Conservation (phyloP, 495 filamentous ascomycete species). For the Podospora australis region DNA sequence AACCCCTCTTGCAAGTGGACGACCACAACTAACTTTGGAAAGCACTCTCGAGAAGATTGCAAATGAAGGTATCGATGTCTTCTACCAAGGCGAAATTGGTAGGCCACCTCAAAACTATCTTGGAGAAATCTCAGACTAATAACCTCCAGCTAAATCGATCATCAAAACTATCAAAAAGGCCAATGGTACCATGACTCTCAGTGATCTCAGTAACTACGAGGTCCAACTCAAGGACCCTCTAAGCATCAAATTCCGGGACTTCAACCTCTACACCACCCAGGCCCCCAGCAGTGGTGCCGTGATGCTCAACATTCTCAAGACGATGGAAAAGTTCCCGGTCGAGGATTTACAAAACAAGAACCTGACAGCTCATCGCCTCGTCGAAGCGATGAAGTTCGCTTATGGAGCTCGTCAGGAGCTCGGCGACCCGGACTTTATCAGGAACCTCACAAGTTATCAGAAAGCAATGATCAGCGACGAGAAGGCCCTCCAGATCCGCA, state of each 20-base stretch:
- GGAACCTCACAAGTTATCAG: conserved; percentile 43
- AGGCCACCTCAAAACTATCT: background rate
- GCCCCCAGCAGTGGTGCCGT: conserved; percentile 72
- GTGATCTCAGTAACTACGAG: conserved; percentile 66
- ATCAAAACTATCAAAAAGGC: conserved; percentile 54
- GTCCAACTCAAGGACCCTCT: conserved; percentile 54
- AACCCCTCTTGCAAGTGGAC: background rate
- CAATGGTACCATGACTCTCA: conserved; percentile 78
- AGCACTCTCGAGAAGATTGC: conserved; percentile 70
- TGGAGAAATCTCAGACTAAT: background rate
- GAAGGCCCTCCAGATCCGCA: conserved; percentile 52
- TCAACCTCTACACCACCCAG: conserved; percentile 57
- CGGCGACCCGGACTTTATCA: conserved; percentile 71
- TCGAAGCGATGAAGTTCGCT: conserved; percentile 81
- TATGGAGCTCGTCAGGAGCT: conserved; percentile 66
- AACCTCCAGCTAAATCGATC: conserved; percentile 59
- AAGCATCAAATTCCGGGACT: conserved; percentile 64
- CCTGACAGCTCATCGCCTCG: conserved; percentile 67
- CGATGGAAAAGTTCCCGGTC: conserved; percentile 62
- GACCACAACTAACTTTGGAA: background rate
- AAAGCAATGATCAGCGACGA: conserved; percentile 53
- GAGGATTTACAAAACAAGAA: conserved; percentile 23
- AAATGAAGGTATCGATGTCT: conserved; percentile 58
- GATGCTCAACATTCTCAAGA: conserved; percentile 66
- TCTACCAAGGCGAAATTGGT: conserved; percentile 62